Evolutionary conservation across 257 asterid genomes (phyloP), one percentile per base, ranked within the genome.

Genomic region (Ophiorrhiza pumila): DNA sequence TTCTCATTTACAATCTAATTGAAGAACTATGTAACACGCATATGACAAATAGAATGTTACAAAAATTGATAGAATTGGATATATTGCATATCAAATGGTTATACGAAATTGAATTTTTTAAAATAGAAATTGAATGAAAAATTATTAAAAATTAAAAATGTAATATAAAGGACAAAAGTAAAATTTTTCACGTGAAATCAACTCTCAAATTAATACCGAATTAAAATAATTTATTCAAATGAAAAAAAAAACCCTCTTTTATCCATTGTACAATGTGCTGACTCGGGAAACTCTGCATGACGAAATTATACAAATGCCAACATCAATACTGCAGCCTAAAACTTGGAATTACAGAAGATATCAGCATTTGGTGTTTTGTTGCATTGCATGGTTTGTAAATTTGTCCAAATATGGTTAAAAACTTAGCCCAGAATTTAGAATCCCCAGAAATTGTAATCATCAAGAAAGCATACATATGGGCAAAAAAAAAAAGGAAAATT

Each of bases 401-500:
- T 22, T 39, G 34, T 4, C 65, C 58, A 75, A 34, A 74, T 18
- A 23, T 41, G 57, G 64, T 57, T 68, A 62, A 66, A 60, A 68
- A 71, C 47, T 65, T 72, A 15, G 49, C 27, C 60, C 20, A 8
- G 25, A 32, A 2, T 59, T 58, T 57, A 18, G 42, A 59, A 66
- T 47, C 6, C 46, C 34, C 8, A 29, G 41, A 47, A 65, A 32
- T 71, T 31, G 69, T 34, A 66, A 52, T 65, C 39, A 32, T 65
- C 74, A 35, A 65, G 59, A 25, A 29, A 60, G 22, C 0, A 47
- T 31, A 61, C 49, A 10, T 62, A 72, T 45, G 55, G 55, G 76
- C 59, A 31, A 77, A 81, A 61, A 49, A 18, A 65, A 71, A 62
- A 53, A 58, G 76, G 59, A 32, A 77, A 81, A 56, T 12, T 67